Evolutionary conservation across 2,329 filamentous ascomycete species (phyloP).

Genomic region (Acrocalymma vagum): DNA sequence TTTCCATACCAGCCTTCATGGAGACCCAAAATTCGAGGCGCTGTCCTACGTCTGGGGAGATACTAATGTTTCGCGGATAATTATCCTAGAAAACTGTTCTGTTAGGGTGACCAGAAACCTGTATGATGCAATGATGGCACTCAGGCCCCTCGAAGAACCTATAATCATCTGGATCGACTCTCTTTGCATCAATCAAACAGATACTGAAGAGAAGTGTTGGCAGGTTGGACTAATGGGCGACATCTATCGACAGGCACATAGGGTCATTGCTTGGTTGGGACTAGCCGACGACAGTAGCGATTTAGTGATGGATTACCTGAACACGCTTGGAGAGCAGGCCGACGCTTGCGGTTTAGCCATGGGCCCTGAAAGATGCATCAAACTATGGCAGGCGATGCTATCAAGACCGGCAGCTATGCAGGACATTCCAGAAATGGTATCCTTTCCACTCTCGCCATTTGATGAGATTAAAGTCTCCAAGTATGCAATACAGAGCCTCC

Average conservation of each 20-base stretch:
- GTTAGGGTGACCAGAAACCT: slow-evolving; percentile 8
- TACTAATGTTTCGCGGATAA: slow-evolving; percentile 5
- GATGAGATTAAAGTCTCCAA: neutral
- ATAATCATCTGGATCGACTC: slow-evolving; percentile 19
- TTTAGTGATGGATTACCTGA: slow-evolving; percentile 14
- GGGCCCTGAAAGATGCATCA: slow-evolving; percentile 2
- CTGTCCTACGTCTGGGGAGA: slow-evolving; percentile 15
- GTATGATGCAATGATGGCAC: slow-evolving; percentile 9
- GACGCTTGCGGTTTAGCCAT: slow-evolving; percentile 14
- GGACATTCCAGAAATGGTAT: neutral
- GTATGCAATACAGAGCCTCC: neutral
- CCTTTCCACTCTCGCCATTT: neutral
- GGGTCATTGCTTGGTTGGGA: slow-evolving; percentile 22
- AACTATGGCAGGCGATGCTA: slow-evolving; percentile 12
- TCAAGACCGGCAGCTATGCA: neutral
- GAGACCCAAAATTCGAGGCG: slow-evolving; percentile 7
- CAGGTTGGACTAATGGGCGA: slow-evolving; percentile 23
- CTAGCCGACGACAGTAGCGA: slow-evolving; percentile 11
- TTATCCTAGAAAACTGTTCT: slow-evolving; percentile 7
- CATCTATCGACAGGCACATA: slow-evolving; percentile 14
- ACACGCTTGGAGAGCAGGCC: slow-evolving; percentile 15
- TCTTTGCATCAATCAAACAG: slow-evolving; percentile 22
- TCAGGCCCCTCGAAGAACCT: slow-evolving; percentile 1
- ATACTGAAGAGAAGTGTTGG: slow-evolving; percentile 14
- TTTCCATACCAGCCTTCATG: slow-evolving; percentile 5